Evolutionary conservation across 106 monocot species (phyloP), one percentile per base, ranked within the genome.

Genomic region (Phalaenopsis aphrodite): DNA sequence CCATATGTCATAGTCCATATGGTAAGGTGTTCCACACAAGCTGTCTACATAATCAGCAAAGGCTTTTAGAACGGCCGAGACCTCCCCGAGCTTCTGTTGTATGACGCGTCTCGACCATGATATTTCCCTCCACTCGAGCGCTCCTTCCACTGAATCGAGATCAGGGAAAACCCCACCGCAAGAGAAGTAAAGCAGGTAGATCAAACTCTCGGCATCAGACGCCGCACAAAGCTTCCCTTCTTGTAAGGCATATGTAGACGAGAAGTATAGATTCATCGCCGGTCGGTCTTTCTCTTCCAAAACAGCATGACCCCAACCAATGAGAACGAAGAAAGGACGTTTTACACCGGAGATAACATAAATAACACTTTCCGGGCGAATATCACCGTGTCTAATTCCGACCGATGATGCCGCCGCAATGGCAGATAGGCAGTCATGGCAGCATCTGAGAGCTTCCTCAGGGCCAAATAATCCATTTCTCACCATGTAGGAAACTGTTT

Each of bases 1-100:
- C 98, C 98, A 98, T 79, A 98, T 94, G 23, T 92, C 92, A 79
- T 91, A 98, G 75, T 98, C 92, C 55, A 98, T 86, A 9, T 86
- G 86, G 65, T 98, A 98, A 0, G 98, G 98, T 12, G 98, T 98
- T 48, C 98, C 90, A 86, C 98, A 98, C 58, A 98, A 81, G 79
- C 90, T 98, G 73, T 98, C 94, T 6, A 98, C 98, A 83, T 98
- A 98, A 87, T 98, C 98, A 8, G 92, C 92, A 88, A 98, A 98
- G 52, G 94, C 98, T 83, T 98, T 98, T 58, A 98, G 82, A 39
- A 98, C 92, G 39, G 98, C 91, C 9, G 98, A 98, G 37, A 93
- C 64, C 23, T 92, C 98, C 55, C 98, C 98, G 36, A 98, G 89
- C 72, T 89, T 94, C 85, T 94, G 98, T 79, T 98, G 98, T 74